Conservation (phyloP, 2,329 filamentous ascomycete genomes). For the Bertia moriformis region DNA sequence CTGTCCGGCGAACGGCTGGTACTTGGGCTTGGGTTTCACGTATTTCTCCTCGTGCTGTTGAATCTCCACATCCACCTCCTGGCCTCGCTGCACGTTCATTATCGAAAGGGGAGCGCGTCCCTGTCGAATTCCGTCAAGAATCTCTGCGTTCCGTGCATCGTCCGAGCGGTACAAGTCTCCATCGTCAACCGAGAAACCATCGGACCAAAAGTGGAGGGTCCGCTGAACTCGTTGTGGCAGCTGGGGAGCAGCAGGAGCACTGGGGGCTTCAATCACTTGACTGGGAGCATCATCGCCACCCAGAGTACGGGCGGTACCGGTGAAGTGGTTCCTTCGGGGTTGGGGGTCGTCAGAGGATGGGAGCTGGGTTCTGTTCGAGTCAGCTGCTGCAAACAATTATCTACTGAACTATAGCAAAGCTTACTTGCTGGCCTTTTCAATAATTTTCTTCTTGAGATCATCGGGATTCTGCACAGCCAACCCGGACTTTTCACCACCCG, state of each 20-base stretch:
- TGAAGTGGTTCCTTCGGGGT: conserved; percentile 29
- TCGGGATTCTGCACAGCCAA: conserved; percentile 52
- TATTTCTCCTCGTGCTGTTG: conserved; percentile 51
- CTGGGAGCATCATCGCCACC: conserved; percentile 50
- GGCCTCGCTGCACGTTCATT: conserved; percentile 44
- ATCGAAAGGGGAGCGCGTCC: conserved; percentile 47
- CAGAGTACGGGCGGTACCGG: conserved; percentile 46
- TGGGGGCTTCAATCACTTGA: conserved; percentile 35
- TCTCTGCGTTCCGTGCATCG: conserved; percentile 44
- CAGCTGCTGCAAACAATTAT: conserved; percentile 1
- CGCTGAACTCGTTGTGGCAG: conserved; percentile 35
- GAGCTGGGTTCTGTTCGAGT: conserved; percentile 2
- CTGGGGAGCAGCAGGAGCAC: conserved; percentile 17
- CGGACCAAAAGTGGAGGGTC: conserved; percentile 48
- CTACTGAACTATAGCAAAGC: conserved; percentile 13
- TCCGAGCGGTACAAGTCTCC: conserved; percentile 48
- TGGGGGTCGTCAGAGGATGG: conserved; percentile 22
- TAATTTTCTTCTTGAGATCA: conserved; percentile 31
- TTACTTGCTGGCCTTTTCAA: conserved; percentile 24
- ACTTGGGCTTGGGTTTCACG: conserved; percentile 45
- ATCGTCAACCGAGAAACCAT: conserved; percentile 54
- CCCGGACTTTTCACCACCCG: conserved; percentile 55
- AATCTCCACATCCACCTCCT: conserved; percentile 51
- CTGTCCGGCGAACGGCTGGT: conserved; percentile 43
- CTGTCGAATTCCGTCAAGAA: conserved; percentile 46